These are phyloP conservation scores for Macadamia tetraphylla DNA, from an alignment of 164 flowering plant genomes.

Conservation along the genomic window DNA sequence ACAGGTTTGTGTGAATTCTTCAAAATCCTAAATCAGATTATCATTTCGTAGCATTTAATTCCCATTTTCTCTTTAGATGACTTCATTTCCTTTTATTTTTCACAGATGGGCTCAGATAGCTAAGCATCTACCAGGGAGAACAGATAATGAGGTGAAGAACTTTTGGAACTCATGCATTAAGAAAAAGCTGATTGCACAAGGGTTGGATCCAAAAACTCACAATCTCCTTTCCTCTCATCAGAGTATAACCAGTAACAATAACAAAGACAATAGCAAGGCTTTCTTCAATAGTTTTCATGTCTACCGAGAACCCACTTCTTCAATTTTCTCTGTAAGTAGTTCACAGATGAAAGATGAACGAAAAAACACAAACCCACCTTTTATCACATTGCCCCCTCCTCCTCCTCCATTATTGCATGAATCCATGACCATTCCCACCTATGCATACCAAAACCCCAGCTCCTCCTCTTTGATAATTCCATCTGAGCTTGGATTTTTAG, in stretches of 20 bases:
- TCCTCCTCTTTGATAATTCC: slow-evolving; percentile 19
- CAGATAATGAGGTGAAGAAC: slow-evolving; percentile 70
- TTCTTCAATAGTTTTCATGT: slow-evolving; percentile 9
- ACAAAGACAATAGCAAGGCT: not conserved
- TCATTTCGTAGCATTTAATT: not conserved
- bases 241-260: slow-evolving; percentile 6
- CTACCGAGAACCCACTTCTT: slow-evolving; percentile 12
- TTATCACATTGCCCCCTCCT: slow-evolving; percentile 11
- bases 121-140: slow-evolving; percentile 60
- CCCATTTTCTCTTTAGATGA: not conserved
- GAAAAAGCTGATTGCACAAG: slow-evolving; percentile 58
- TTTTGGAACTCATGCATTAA: slow-evolving; percentile 69
- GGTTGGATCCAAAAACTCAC: slow-evolving; percentile 57
- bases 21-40: not conserved
- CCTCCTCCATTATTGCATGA: slow-evolving; percentile 4
- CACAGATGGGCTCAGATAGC: slow-evolving; percentile 68
- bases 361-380: slow-evolving; percentile 9
- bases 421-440: slow-evolving; percentile 6
- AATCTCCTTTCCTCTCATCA: slow-evolving; percentile 33
- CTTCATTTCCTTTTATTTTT: no score
- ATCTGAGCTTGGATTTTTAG: slow-evolving; percentile 14
- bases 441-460: slow-evolving; percentile 17
- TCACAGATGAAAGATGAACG: slow-evolving; percentile 5
- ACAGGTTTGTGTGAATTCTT: slow-evolving; percentile 17
- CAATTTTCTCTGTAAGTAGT: slow-evolving; percentile 18